Base-by-base conservation (phyloP, 2,329 filamentous ascomycete species). In the Fusarium sp. region DNA sequence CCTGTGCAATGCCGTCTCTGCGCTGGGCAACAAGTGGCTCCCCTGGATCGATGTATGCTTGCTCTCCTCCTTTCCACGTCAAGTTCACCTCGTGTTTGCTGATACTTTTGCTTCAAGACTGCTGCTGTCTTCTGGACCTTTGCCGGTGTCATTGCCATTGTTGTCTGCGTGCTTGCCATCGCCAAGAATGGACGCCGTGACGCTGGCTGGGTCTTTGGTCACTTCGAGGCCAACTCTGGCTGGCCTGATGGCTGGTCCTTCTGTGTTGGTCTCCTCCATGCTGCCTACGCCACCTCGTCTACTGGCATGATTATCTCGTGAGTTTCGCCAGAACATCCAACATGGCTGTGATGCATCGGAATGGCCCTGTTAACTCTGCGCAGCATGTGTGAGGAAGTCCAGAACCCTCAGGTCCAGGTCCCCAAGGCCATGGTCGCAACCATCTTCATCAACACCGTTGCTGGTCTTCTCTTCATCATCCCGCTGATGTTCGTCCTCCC, bases 281-380 rank as follows among this genome's bases (percentile, higher is more conserved):
- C 87, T 45, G 89, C 86, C 60, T 91, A 92, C 70, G 88, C 87
- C 41, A 91, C 88, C 13, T 91, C 88, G 4, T 89, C 88, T 14
- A 91, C 88, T 0, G 90, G 90, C 75, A 92, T 92, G 89, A 88
- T 92, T 56, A 88, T 92, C 72, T 89, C 86, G 86, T 88, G 77
- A 80, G 85, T 80, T 9, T 14, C 6, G 5, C 32, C 27, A 35
- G 31, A 9, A 9, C 11, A 15, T 3, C n/a, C 36, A 11, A 11
- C 3, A 6, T 41, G 19, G 17, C 21, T 4, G 23, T n/a, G 3
- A n/a, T 6, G 10, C 11, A 13, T 49, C 57, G 35, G 4, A 46
- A 42, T 57, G 65, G 47, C 7, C 37, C 21, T 64, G 46, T 55
- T 42, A 41, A 43, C 27, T 9, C n/a, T n/a, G 14, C 19, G 7